These are phyloP conservation scores for Mycena floridula DNA, from an alignment of 768 basidiomycete genomes.

Conservation along the genomic window DNA sequence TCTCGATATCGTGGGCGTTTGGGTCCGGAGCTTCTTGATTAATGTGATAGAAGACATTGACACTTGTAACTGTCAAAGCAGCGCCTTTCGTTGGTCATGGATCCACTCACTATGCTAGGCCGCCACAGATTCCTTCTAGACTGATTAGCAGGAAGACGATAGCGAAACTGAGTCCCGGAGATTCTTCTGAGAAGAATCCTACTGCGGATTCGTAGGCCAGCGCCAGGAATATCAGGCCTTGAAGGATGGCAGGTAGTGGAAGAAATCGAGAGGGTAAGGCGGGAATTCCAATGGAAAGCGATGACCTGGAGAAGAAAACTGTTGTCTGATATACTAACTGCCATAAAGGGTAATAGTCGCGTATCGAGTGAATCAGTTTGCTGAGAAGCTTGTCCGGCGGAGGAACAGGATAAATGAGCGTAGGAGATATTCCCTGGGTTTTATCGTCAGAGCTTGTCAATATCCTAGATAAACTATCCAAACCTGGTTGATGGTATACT, in stretches of 20 bases:
- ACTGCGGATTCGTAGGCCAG: conserved; percentile 63
- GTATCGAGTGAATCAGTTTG: conserved; percentile 72
- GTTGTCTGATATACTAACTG: conserved; percentile 89
- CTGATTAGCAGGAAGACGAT: conserved; percentile 75
- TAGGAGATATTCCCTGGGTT: conserved; percentile 86
- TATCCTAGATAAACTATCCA: conserved; percentile 2
- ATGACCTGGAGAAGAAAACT: conserved; percentile 90
- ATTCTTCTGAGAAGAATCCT: conserved; percentile 51
- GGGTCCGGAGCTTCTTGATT: conserved; percentile 64
- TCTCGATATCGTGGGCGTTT: conserved; percentile 44
- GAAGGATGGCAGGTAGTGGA: conserved; percentile 69
- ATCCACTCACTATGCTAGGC: conserved; percentile 78
- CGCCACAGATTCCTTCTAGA: conserved; percentile 89
- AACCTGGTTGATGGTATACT: conserved; percentile 89
- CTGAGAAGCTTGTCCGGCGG: conserved; percentile 54
- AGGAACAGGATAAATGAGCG: conserved; percentile 83
- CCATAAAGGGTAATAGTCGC: conserved; percentile 96
- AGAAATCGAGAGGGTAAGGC: conserved; percentile 67
- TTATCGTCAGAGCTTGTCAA: too few relatives aligned
- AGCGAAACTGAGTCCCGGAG: conserved; percentile 41
- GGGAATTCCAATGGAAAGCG: conserved; percentile 79
- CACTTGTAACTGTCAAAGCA: conserved; percentile 36
- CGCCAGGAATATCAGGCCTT: conserved; percentile 56
- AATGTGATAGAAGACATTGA: conserved; percentile 81
- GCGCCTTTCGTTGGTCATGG: neutral